Evolutionary conservation across 805 yeast genomes (phyloP), one percentile per base, ranked within the genome.

Genomic region (Vanderwaltozyma verrucispora): DNA sequence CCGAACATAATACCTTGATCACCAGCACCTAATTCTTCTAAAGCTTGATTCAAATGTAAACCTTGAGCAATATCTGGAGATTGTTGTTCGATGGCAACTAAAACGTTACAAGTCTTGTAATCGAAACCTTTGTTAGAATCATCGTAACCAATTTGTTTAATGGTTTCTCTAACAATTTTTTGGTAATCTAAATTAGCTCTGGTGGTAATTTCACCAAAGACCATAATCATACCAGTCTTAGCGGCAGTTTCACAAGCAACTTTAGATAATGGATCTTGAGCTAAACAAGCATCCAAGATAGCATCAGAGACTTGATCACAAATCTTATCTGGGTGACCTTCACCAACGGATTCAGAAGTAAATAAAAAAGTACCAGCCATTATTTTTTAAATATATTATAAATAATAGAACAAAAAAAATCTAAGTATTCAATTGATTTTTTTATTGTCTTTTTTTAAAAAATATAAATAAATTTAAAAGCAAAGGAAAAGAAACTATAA

Each of bases 1-100:
- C 98, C 98, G 64, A 92, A 92, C 98, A 92, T 92, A 66, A 92
- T 92, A 81, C 98, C 98, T 72, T 92, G 98, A 73, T 92, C 98
- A 80, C 98, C 98, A 50, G 98, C 98, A 68, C 98, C 98, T 60
- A 92, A 78, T 43, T 92, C 94, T 75, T 92, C 98, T 49, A 92
- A 72, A 83, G 95, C 71, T 80, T 76, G 60, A 64, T 92, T 96
- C 70, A 83, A 83, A 71, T 92, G 97, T 62, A 92, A 78, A 77
- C 98, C 98, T 72, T 89, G 97, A 45, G 98, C 98, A 59, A 92
- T 92, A 71, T 92, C 98, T 54, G 95, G 92, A 37, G 96, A 87
- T 73, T 92, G 98, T 73, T 92, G 96, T 75, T 92, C 98, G 66
- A 92, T 87, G 65, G 98, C 98, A 47, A 92, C 97, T 49, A 92